Base-by-base conservation (phyloP, 495 filamentous ascomycete species). In the Tuber brumale region DNA sequence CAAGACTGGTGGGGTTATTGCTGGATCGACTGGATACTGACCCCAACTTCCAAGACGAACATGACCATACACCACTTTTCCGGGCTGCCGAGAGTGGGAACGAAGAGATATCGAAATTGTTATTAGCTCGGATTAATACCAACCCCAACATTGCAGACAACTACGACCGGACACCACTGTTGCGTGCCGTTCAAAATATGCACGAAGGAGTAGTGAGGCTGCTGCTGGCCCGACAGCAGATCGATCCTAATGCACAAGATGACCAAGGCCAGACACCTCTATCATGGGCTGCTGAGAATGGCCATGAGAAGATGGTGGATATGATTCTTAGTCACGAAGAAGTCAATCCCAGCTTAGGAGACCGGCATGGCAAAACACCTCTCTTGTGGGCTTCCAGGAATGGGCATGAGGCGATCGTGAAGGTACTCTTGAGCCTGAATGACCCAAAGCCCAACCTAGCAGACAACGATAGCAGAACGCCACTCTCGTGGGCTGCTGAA, bases 31-130 rank as follows among this genome's bases (percentile, higher is more conserved):
- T 42, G 45, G 48, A 51, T n/a, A 57, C 70, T 61, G 70, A 77
- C 41, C 69, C 73, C 71, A 44, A 69, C 43, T 27, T 42, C 21
- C 44, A 31, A 23, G 72, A 45, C 66, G 27, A 77, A 39, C 39
- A n/a, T 39, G 44, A 74, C 31, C 45, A 71, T n/a, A 79, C 61
- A 41, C 37, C 71, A 18, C 77, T 79, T 44, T 69, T 74, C 27
- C 74, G 37, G 46, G 75, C 75, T 21, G 71, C 70, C 9, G 46
- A 39, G 12, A 43, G 71, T n/a, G 70, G 75, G 18, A 71, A 74
- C 23, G 76, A 79, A 43, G 16, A 16, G 23, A 72, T 72, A 16
- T 66, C 74, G 71, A 61, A 61, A 61, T 4, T 61, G 12, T 31
- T 61, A 27, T n/a, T 61, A 9, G 4, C n/a, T 16, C 51, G 51